Percentiles rank a stretch among this genome's conserved stretches.
Conservation (phyloP, 2,329 filamentous ascomycete genomes). For the Pseudofabraea citricarpa region DNA sequence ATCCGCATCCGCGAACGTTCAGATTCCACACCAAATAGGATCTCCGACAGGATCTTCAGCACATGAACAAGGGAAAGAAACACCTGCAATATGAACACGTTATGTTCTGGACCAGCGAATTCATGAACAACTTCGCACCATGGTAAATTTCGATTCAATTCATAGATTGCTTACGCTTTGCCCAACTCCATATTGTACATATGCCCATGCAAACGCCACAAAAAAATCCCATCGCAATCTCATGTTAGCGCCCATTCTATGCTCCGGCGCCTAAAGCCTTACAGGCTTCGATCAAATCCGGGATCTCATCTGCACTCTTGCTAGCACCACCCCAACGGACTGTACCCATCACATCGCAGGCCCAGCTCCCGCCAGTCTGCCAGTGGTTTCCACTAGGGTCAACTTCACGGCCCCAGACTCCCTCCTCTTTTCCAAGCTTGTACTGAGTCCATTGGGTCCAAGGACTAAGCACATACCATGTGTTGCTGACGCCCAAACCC, state of each 20-base stretch:
- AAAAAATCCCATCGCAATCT: too few relatives aligned
- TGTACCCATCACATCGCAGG: conserved; percentile 30
- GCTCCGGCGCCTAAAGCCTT: conserved; percentile 20
- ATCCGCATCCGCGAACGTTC: too few relatives aligned
- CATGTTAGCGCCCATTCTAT: neutral
- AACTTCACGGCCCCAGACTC: conserved; percentile 56
- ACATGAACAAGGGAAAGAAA: too few relatives aligned
- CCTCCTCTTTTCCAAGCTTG: conserved; percentile 55
- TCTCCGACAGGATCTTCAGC: too few relatives aligned
- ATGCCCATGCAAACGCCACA: too few relatives aligned
- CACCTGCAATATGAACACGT: too few relatives aligned
- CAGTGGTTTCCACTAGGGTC: conserved; percentile 64
- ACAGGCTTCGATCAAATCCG: conserved; percentile 46
- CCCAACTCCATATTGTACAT: too few relatives aligned
- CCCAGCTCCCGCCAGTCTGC: conserved; percentile 58
- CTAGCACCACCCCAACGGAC: conserved; percentile 50
- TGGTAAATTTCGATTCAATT: too few relatives aligned
- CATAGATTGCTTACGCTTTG: too few relatives aligned
- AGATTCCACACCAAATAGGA: too few relatives aligned
- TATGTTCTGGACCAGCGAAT: too few relatives aligned
- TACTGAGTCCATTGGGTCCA: conserved; percentile 50
- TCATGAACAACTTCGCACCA: too few relatives aligned
- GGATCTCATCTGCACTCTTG: conserved; percentile 46
- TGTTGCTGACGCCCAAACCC: conserved; percentile 59
- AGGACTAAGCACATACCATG: conserved; percentile 60